Evolutionary conservation across 306 rosid species (phyloP).

Genomic region (Casuarina glauca): DNA sequence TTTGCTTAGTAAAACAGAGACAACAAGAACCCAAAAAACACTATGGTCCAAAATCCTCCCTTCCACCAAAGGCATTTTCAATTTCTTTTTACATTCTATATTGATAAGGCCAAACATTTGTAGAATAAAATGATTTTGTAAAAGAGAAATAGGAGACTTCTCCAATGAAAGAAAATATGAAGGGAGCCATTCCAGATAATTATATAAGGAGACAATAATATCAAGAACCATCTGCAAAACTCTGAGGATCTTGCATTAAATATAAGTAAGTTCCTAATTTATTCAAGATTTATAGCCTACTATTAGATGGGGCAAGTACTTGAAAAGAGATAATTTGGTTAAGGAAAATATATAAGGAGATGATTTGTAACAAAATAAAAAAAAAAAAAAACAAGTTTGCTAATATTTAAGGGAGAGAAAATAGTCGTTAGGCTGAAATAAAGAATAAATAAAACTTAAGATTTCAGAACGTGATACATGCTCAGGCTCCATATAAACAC

Average conservation of each 20-base stretch:
- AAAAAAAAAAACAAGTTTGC: no score
- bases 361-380: neutral
- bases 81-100: neutral
- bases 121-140: neutral
- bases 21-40: constrained; percentile 6
- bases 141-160: neutral
- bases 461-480: neutral
- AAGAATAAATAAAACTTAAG: neutral
- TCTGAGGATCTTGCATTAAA: neutral
- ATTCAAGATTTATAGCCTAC: neutral
- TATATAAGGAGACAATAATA: neutral
- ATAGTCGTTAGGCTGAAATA: neutral
- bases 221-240: neutral
- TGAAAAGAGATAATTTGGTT: neutral
- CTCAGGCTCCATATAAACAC: neutral
- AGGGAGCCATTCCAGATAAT: neutral
- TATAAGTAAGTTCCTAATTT: neutral
- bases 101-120: neutral
- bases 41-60: neutral
- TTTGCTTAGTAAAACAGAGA: neutral
- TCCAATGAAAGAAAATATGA: neutral
- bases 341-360: neutral
- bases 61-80: neutral
- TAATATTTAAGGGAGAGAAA: no score
- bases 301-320: neutral